Evolutionary conservation across 75 land plant species (phyloP), one percentile per base, ranked within the genome.

Genomic region (Picea glauca): DNA sequence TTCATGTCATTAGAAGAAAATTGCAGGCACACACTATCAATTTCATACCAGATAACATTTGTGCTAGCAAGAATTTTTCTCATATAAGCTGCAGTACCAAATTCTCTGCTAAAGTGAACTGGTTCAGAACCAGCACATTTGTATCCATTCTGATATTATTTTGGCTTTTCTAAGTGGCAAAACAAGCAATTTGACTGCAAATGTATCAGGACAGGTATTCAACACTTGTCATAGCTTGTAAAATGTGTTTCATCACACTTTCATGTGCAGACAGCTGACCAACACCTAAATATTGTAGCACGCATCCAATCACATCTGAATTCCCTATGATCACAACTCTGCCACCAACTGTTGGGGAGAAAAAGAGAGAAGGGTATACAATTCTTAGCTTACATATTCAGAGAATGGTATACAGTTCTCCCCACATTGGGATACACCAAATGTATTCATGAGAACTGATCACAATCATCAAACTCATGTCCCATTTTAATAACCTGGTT

Each of bases 231-330:
- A 96, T 72, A 21, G 81, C 82, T 62, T 85, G 91, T 35, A 96
- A 72, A 31, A 96, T 86, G 70, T 93, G 96, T 30, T 63, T 80
- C 63, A 75, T 87, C 2, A 91, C 63, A 57, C 91, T 86, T 40
- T 96, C 90, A 85, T 96, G 98, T 9, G 84, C 91, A 65, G 96
- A 90, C 60, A 93, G 72, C 54, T 77, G 73, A 63, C 83, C 89
- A 20, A 91, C 90, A 17, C 96, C 98, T 50, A 91, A 83, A 74
- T 63, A 83, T n/a, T 74, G 75, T 50, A 91, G 93, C 81, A 93
- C 75, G 35, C 70, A 35, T 13, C 43, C 62, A 17, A 90, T 32
- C 46, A 80, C 78, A 26, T 33, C 80, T 43, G 38, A 78, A 62
- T 76, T 58, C 17, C 40, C 59, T 35, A 63, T 26, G 21, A 80